Conservation (phyloP, 1,284 basidiomycete genomes). For the Takashimella koratensis region DNA sequence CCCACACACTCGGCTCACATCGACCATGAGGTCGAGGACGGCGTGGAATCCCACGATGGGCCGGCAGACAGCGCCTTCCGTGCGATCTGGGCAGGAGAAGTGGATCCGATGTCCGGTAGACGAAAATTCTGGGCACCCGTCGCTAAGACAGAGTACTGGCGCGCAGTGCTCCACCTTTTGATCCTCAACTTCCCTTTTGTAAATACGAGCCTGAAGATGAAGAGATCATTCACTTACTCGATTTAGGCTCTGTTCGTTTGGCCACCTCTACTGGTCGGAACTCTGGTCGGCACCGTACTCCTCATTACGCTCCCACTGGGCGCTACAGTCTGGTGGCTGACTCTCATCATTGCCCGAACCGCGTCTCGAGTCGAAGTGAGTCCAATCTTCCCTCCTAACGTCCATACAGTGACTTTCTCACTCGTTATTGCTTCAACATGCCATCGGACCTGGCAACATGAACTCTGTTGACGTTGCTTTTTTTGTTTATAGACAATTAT, state of each 20-base stretch:
- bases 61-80: conserved; percentile 7
- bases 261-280: conserved; percentile 44
- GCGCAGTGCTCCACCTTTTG: conserved; percentile 35
- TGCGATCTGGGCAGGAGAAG: not conserved
- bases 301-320: conserved; percentile 48
- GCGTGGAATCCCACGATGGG: conserved; percentile 6
- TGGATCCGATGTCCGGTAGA: conserved; percentile 16
- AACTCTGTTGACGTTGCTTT: not conserved
- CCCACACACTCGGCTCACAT: not conserved
- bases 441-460: too few relatives aligned
- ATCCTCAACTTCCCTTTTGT: conserved; percentile 47
- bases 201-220: conserved; percentile 12
- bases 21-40: conserved; percentile 6
- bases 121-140: conserved; percentile 38
- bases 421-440: too few relatives aligned
- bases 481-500: conserved; percentile 28
- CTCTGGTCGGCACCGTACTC: conserved; percentile 44
- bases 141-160: conserved; percentile 32
- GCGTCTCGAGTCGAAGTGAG: conserved; percentile 40
- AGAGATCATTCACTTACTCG: not conserved
- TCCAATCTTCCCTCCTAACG: not conserved
- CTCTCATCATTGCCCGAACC: conserved; percentile 43
- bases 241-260: conserved; percentile 42
- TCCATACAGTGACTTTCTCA: too few relatives aligned
- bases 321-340: conserved; percentile 46